Conservation (phyloP, 208 protist species). For the Endotrypanum monterogeii region DNA sequence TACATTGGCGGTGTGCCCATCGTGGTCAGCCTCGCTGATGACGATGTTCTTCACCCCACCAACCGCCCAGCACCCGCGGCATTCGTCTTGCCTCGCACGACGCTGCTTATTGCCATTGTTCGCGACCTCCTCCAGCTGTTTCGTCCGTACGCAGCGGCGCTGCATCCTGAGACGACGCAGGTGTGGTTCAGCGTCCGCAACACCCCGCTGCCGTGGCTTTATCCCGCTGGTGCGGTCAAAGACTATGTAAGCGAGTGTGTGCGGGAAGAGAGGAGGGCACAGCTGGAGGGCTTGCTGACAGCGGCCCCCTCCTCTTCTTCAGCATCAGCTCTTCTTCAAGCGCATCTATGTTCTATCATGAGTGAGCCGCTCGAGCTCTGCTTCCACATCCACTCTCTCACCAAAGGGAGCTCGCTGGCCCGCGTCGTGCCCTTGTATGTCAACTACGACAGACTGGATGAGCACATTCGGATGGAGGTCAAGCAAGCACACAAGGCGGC, state of each 20-base stretch:
- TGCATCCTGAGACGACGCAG: conserved; percentile 43
- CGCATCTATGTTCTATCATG: conserved; percentile 17
- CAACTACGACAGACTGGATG: conserved; percentile 38
- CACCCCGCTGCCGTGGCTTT: conserved; percentile 59
- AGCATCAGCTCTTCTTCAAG: conserved; percentile 10
- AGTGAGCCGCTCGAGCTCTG: conserved; percentile 43
- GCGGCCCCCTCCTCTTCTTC: background rate
- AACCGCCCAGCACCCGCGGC: conserved; percentile 44
- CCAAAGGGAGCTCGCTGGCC: conserved; percentile 33
- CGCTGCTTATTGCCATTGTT: conserved; percentile 61
- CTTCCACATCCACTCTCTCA: conserved; percentile 45
- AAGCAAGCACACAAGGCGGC: conserved; percentile 51
- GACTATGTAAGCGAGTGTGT: conserved; percentile 56
- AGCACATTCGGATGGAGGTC: conserved; percentile 49
- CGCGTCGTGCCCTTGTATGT: conserved; percentile 38
- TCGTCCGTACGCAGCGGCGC: conserved; percentile 36
- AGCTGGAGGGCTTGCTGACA: conserved; percentile 3
- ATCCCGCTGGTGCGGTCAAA: conserved; percentile 66
- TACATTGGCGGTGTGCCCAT: conserved; percentile 61
- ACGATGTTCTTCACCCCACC: conserved; percentile 39
- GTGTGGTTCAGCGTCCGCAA: conserved; percentile 61
- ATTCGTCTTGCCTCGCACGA: conserved; percentile 70
- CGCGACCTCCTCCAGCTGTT: conserved; percentile 56
- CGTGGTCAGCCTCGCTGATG: conserved; percentile 62
- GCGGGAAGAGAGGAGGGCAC: conserved; percentile 13